A percentile compares a stretch with the other conserved stretches of the same genome.
Evolutionary conservation across 257 asterid species (phyloP).

Genomic region (Nicotiana undulata): DNA sequence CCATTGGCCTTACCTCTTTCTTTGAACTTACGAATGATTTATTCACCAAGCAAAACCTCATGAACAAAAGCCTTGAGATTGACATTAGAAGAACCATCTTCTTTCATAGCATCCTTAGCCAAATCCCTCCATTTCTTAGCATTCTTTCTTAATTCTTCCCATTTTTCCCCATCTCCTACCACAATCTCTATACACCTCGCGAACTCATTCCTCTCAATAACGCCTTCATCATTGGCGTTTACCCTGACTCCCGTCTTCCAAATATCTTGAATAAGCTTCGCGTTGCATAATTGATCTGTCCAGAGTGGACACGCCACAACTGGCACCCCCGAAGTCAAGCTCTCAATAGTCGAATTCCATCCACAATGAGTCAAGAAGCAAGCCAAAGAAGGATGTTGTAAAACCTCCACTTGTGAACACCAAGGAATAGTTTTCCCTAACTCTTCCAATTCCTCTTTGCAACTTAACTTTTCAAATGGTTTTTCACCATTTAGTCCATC

Average conservation of each 20-base stretch:
- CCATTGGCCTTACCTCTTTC: neutral
- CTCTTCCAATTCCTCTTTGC: conserved; percentile 15
- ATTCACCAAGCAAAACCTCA: conserved; percentile 11
- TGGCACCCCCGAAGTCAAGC: conserved; percentile 18
- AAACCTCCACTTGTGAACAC: conserved; percentile 19
- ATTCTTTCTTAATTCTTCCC: conserved; percentile 9
- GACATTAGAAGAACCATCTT: conserved; percentile 18
- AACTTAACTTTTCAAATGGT: conserved; percentile 6
- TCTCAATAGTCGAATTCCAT: conserved; percentile 25
- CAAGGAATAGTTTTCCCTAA: conserved; percentile 16
- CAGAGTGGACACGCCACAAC: conserved; percentile 20
- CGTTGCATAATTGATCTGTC: conserved; percentile 16
- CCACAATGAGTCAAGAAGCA: conserved; percentile 20
- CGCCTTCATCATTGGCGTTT: conserved; percentile 7
- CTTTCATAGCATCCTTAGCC: conserved; percentile 17
- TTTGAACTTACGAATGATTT: neutral
- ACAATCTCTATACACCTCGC: conserved; percentile 18
- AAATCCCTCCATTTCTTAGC: conserved; percentile 16
- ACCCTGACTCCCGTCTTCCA: conserved; percentile 15
- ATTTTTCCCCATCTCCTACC: neutral
- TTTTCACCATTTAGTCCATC: neutral
- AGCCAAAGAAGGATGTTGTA: conserved; percentile 6
- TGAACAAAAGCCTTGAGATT: conserved; percentile 9
- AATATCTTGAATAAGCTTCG: conserved; percentile 15
- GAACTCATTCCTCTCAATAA: conserved; percentile 11